Evolutionary conservation across 2,329 filamentous ascomycete species (phyloP).

Genomic region (Colletotrichum salicis): DNA sequence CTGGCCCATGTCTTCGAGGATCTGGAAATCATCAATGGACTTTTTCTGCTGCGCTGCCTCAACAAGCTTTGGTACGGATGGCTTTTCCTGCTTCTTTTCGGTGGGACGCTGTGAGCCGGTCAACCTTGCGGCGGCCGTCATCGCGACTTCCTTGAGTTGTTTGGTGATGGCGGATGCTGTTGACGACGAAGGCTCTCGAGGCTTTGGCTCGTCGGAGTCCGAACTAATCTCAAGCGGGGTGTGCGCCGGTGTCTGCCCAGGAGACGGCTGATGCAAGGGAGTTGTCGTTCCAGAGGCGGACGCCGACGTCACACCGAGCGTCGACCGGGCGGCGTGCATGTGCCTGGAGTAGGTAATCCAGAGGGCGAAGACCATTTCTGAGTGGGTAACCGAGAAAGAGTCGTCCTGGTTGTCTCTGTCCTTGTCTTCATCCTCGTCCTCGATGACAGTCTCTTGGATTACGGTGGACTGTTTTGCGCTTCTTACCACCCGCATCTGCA

Average conservation of each 20-base stretch:
- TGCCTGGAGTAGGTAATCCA: slow-evolving; percentile 98
- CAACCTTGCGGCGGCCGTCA: slow-evolving; percentile 65
- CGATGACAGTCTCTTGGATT: slow-evolving; percentile 71
- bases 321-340: slow-evolving; percentile 78
- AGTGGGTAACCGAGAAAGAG: slow-evolving; percentile 62
- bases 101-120: slow-evolving; percentile 52
- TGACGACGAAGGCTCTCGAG: slow-evolving; percentile 50
- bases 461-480: slow-evolving; percentile 77
- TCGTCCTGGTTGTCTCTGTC: slow-evolving; percentile 50
- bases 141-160: slow-evolving; percentile 67
- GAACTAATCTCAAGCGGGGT: slow-evolving; percentile 67
- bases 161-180: slow-evolving; percentile 62
- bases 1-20: slow-evolving; percentile 98
- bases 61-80: slow-evolving; percentile 48
- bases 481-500: slow-evolving; percentile 96
- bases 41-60: slow-evolving; percentile 70
- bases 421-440: slow-evolving; percentile 60
- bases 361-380: slow-evolving; percentile 90
- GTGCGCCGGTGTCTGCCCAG: slow-evolving; percentile 74
- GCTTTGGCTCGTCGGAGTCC: slow-evolving; percentile 60
- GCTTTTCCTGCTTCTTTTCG: slow-evolving; percentile 47
- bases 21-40: slow-evolving; percentile 87
- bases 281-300: slow-evolving; percentile 73
- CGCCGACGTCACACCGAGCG: slow-evolving; percentile 70
- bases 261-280: slow-evolving; percentile 81